These are phyloP conservation scores for Boletellus ananas DNA, from an alignment of 768 basidiomycete species.

Conservation along the genomic window DNA sequence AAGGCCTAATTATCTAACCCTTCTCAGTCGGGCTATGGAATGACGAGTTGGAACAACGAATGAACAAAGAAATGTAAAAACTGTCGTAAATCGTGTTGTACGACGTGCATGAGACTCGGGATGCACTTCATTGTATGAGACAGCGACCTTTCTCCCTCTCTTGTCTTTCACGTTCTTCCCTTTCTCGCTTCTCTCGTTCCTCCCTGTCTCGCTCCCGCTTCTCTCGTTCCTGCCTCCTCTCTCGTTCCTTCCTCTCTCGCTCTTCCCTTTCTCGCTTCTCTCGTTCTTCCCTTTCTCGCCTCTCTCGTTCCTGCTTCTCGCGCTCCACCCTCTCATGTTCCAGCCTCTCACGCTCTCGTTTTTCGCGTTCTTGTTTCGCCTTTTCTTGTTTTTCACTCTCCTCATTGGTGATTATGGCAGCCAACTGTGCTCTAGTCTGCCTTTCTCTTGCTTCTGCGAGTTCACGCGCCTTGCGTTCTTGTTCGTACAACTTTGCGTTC, in stretches of 20 bases:
- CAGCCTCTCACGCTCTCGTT: background rate
- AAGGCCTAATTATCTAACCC: too few species aligned
- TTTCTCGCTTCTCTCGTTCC: background rate
- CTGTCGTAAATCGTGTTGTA: too few species aligned
- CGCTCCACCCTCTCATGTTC: background rate
- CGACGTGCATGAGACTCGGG: too few species aligned
- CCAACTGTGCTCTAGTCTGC: constrained; percentile 18
- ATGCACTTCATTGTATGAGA: constrained; percentile 7
- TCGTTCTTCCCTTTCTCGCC: background rate
- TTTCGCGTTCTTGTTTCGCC: background rate
- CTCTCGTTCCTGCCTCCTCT: background rate
- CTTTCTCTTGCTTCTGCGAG: constrained; percentile 20
- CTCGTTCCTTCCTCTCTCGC: background rate
- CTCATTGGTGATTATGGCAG: constrained; percentile 5
- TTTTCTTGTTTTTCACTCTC: background rate
- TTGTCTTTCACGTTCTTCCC: too few species aligned
- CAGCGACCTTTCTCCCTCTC: background rate
- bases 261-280: background rate
- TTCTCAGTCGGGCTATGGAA: too few species aligned
- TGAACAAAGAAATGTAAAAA: too few species aligned
- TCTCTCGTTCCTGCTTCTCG: background rate
- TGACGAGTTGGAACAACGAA: too few species aligned
- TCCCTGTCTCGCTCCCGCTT: constrained; percentile 3
- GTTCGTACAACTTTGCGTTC: constrained; percentile 16
- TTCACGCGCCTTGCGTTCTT: constrained; percentile 25